Percentiles rank a stretch among this genome's conserved stretches.
Conservation (phyloP, 371 early-diverging fungal genomes). For the Catenaria anguillulae region DNA sequence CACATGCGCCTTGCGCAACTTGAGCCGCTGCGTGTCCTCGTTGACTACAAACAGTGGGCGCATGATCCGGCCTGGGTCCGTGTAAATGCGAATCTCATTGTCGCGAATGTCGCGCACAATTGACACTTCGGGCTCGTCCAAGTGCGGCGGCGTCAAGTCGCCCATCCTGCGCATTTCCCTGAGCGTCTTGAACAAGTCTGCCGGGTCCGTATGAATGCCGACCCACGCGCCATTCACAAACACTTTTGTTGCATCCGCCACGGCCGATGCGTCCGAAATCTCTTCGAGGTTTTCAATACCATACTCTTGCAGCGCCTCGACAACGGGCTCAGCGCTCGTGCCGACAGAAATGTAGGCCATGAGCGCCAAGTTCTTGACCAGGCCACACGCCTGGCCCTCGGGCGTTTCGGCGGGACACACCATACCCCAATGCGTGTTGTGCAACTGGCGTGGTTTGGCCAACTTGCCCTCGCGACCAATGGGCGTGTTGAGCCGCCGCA, state of each 20-base stretch:
- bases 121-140: slow-evolving; percentile 83
- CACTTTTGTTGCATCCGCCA: slow-evolving; percentile 71
- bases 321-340: slow-evolving; percentile 55
- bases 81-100: slow-evolving; percentile 83
- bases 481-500: slow-evolving; percentile 98
- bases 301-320: slow-evolving; percentile 92
- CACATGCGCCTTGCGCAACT: slow-evolving; percentile 47
- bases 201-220: slow-evolving; percentile 85
- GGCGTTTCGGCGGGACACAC: slow-evolving; percentile 99
- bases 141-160: slow-evolving; percentile 54
- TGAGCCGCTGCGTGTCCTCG: slow-evolving; percentile 32
- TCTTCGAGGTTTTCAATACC: slow-evolving; percentile 91
- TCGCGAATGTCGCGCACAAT: slow-evolving; percentile 93
- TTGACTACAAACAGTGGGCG: slow-evolving; percentile 95
- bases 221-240: slow-evolving; percentile 98
- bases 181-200: slow-evolving; percentile 59
- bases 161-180: slow-evolving; percentile 65
- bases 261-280: slow-evolving; percentile 25
- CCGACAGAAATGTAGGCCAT: slow-evolving; percentile 98
- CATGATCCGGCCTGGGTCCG: slow-evolving; percentile 95
- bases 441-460: slow-evolving; percentile 98
- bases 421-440: slow-evolving; percentile 99
- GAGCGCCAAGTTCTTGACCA: slow-evolving; percentile 98
- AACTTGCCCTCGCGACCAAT: slow-evolving; percentile 98
- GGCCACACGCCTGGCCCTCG: slow-evolving; percentile 99